A percentile compares a stretch with the other conserved stretches of the same genome.
These are phyloP conservation scores for Colletotrichum kahawae DNA, from an alignment of 2,329 filamentous ascomycete genomes.

Conservation along the genomic window DNA sequence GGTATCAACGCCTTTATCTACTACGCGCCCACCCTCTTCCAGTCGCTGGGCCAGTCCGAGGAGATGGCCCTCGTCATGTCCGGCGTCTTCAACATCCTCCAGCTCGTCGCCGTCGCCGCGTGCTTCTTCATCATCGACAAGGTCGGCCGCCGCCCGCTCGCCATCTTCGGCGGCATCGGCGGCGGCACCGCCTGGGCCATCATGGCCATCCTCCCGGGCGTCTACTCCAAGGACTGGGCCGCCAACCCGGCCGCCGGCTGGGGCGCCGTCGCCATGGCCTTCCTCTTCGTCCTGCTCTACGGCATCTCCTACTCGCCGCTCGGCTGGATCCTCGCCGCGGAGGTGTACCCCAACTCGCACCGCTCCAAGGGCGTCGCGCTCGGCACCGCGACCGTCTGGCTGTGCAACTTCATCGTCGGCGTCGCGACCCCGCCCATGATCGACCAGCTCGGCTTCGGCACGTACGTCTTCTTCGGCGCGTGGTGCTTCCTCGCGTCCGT, in stretches of 20 bases:
- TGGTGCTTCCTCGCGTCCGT: constrained; percentile 53
- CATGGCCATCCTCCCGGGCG: constrained; percentile 5
- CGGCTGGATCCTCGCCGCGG: not conserved
- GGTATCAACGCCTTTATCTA: constrained; percentile 31
- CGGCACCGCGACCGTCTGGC: constrained; percentile 54
- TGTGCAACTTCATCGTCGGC: constrained; percentile 48
- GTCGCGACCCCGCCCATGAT: constrained; percentile 59
- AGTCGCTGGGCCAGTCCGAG: constrained; percentile 29
- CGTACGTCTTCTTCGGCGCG: constrained; percentile 65
- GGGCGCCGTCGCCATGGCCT: constrained; percentile 19
- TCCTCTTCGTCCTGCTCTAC: constrained; percentile 34
- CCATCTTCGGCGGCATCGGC: constrained; percentile 33
- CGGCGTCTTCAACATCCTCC: constrained; percentile 39
- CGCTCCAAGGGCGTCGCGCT: constrained; percentile 25
- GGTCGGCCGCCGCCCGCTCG: constrained; percentile 38
- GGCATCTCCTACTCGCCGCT: constrained; percentile 30
- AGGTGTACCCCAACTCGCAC: constrained; percentile 8
- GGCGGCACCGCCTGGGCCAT: constrained; percentile 23
- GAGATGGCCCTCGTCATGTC: constrained; percentile 36
- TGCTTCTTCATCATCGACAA: constrained; percentile 45
- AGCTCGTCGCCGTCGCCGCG: constrained; percentile 32
- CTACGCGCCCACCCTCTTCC: constrained; percentile 31
- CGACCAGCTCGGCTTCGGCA: constrained; percentile 50
- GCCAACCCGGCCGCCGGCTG: not conserved
- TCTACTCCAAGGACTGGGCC: constrained; percentile 1